Evolutionary conservation across 208 protist species (phyloP), one percentile per base, ranked within the genome.

Genomic region (Leishmania martiniquensis): DNA sequence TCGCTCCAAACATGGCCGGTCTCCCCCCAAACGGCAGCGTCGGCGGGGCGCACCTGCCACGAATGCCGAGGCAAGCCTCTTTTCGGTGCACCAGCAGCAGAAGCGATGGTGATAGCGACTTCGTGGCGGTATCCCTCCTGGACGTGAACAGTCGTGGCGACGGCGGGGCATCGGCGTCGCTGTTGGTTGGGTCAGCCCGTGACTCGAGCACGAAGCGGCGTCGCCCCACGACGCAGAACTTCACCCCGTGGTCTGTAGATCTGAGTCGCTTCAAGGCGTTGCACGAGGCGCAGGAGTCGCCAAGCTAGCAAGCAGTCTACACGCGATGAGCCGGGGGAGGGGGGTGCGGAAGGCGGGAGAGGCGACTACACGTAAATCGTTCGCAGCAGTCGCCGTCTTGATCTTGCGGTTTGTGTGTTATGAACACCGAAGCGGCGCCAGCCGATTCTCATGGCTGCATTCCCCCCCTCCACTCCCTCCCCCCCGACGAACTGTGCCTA

Each of bases 211-310:
- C 74, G 52, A 84, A 80, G 80, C 75, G 80, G 17, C 80, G 80
- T 9, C 80, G 80, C 9, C 80, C 80, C 49, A 70, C 75, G 0
- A 76, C 75, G 44, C 74, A 75, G 52, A 84, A 22, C 45, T 84
- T 84, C 51, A 80, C 73, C 15, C 80, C 75, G 39, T 84, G 75
- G 80, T 77, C 75, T 62, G 73, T 84, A 45, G 80, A 80, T 54
- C 70, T 77, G 80, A 71, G 52, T 54, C 75, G 69, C 32, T 80
- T 84, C 68, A 47, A 67, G 17, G 72, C 57, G 57, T 62, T 84
- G 34, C 74, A 65, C 2, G 34, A 79, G 62, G 68, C 37, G 39
- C 69, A 77, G 29, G 54, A 59, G 29, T 0, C 25, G 29, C 47
- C 68, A 6, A 57, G 25, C 10, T 37, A 57, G 68, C 68, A 32